Conservation (phyloP, 1,139 yeast species). For the Nakaseomyces sp. region DNA sequence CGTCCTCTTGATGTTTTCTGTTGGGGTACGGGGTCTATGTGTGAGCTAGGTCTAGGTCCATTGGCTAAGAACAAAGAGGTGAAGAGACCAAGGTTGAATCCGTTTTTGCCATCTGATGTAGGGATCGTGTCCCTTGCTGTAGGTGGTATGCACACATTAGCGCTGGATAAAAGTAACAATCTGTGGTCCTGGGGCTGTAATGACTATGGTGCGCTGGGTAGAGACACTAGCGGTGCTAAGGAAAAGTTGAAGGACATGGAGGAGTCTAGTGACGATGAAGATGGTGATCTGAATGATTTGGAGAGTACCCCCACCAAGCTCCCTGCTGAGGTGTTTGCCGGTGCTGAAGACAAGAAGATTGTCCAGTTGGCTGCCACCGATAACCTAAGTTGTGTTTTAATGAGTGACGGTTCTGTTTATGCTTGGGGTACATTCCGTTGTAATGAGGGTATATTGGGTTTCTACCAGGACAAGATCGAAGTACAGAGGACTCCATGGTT, state of each 20-base stretch:
- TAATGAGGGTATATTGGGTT: conserved; percentile 82
- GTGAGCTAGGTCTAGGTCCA: conserved; percentile 94
- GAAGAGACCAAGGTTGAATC: conserved; percentile 87
- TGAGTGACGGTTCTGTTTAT: conserved; percentile 77
- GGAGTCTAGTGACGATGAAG: conserved; percentile 52
- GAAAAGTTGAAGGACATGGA: conserved; percentile 56
- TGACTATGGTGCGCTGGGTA: conserved; percentile 87
- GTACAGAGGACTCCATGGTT: conserved; percentile 62
- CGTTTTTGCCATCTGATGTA: conserved; percentile 53
- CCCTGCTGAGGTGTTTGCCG: conserved; percentile 44
- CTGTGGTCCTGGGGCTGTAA: conserved; percentile 98
- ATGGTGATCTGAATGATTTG: conserved; percentile 74
- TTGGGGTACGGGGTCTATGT: conserved; percentile 96
- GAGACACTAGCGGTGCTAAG: conserved; percentile 59
- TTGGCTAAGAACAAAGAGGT: conserved; percentile 81
- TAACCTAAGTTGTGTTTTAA: conserved; percentile 72
- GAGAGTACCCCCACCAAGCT: conserved; percentile 85
- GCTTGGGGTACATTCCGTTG: conserved; percentile 98
- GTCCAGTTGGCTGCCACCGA: conserved; percentile 91
- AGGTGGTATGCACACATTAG: conserved; percentile 93
- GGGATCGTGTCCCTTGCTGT: conserved; percentile 79
- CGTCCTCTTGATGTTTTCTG: conserved; percentile 66
- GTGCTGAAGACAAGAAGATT: conserved; percentile 44
- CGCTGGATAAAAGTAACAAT: conserved; percentile 61
- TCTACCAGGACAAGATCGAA: conserved; percentile 53